Evolutionary conservation across 495 filamentous ascomycete genomes (phyloP).

Genomic region (Tuber indicum): DNA sequence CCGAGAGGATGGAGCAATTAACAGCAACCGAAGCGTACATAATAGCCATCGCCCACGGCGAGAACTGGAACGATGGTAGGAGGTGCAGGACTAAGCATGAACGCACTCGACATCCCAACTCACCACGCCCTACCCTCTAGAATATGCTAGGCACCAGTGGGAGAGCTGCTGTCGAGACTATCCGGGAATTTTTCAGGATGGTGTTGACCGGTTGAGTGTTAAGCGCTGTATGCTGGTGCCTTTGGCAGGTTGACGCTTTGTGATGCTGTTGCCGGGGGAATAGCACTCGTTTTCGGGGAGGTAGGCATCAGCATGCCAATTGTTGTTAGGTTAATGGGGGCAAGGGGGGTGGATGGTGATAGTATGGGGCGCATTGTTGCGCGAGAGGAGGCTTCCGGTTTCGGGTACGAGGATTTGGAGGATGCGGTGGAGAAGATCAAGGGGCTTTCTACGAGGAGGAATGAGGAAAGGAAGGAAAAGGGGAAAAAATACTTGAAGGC

Average conservation of each 20-base stretch:
- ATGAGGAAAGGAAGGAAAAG: neutral
- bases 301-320: conserved; percentile 63
- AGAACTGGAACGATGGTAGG: conserved; percentile 73
- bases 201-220: conserved; percentile 60
- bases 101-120: conserved; percentile 73
- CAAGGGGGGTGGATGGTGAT: conserved; percentile 60
- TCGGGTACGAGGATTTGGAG: conserved; percentile 76
- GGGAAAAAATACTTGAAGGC: conserved; percentile 16
- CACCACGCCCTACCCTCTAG: conserved; percentile 55
- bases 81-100: conserved; percentile 87
- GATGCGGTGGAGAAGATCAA: conserved; percentile 70
- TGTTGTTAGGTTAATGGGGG: conserved; percentile 76
- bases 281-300: conserved; percentile 71
- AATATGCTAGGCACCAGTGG: conserved; percentile 91
- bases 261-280: conserved; percentile 82
- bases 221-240: conserved; percentile 75
- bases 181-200: conserved; percentile 66
- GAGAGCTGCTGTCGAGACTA: conserved; percentile 79
- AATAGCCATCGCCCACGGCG: neutral
- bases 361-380: conserved; percentile 52
- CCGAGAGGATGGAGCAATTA: neutral
- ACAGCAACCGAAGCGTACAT: neutral
- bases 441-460: conserved; percentile 45
- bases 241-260: conserved; percentile 79
- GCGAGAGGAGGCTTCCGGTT: conserved; percentile 65